A percentile compares a stretch with the other conserved stretches of the same genome.
Conservation (phyloP, 176 grass and related monocot species). For the Carex scoparia region DNA sequence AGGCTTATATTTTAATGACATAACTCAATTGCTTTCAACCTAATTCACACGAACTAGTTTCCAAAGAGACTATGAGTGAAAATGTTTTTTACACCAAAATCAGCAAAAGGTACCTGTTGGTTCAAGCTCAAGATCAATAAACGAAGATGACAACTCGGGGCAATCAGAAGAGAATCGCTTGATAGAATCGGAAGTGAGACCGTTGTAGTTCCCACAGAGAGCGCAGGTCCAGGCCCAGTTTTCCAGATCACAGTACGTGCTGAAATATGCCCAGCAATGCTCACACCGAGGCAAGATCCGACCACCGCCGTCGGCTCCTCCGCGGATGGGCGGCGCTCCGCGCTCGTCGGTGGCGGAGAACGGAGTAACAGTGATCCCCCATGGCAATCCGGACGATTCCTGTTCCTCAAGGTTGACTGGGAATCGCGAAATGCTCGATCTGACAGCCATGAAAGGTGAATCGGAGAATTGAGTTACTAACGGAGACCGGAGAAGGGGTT, state of each 20-base stretch:
- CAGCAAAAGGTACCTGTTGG: conserved; percentile 24
- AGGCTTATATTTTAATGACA: conserved; percentile 4
- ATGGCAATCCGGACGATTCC: conserved; percentile 56
- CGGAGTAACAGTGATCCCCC: conserved; percentile 74
- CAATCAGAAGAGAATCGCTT: conserved; percentile 51
- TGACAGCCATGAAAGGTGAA: conserved; percentile 48
- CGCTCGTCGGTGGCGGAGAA: conserved; percentile 66
- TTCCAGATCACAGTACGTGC: conserved; percentile 66
- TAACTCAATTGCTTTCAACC: background rate
- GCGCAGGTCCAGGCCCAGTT: conserved; percentile 82
- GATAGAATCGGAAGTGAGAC: conserved; percentile 48
- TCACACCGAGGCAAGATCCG: conserved; percentile 76
- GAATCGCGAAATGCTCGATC: conserved; percentile 69
- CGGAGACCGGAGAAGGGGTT: background rate
- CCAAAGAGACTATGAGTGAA: background rate
- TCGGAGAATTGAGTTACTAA: background rate
- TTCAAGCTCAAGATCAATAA: conserved; percentile 78
- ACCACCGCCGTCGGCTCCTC: conserved; percentile 35
- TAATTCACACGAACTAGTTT: background rate
- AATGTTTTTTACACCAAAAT: background rate
- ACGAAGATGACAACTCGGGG: conserved; percentile 67
- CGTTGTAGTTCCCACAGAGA: conserved; percentile 71
- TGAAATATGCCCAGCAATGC: conserved; percentile 78
- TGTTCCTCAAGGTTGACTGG: conserved; percentile 40
- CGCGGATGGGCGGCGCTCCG: conserved; percentile 38